phyloP scores from a whole-genome alignment of 768 basidiomycete genomes.

The Cyclocybe cylindracea region DNA sequence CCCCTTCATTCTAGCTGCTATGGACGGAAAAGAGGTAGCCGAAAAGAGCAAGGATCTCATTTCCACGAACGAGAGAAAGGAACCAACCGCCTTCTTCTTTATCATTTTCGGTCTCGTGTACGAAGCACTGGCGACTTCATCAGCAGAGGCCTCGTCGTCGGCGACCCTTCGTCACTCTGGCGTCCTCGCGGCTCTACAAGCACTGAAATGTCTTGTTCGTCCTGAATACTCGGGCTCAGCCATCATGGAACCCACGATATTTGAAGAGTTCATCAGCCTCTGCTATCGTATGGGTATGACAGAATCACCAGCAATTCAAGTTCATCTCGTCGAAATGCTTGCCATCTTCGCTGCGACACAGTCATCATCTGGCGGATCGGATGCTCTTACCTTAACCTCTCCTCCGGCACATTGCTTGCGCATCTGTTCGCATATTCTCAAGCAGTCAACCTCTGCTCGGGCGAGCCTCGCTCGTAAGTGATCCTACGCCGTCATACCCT shows the following conservation, averaged over 20 bases:
- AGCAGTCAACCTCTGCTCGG: slow-evolving; percentile 64
- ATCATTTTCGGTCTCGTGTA: slow-evolving; percentile 93
- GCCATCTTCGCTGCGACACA: slow-evolving; percentile 54
- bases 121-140: slow-evolving; percentile 75
- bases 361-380: slow-evolving; percentile 20
- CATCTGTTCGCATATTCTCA: slow-evolving; percentile 80
- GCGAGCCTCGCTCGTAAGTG: slow-evolving; percentile 53
- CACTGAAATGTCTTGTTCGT: slow-evolving; percentile 77
- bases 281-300: slow-evolving; percentile 91
- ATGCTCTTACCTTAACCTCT: slow-evolving; percentile 43
- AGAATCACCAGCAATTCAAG: slow-evolving; percentile 71
- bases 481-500: background rate
- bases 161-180: slow-evolving; percentile 44
- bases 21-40: slow-evolving; percentile 68
- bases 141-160: slow-evolving; percentile 53
- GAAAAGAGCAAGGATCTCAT: slow-evolving; percentile 23
- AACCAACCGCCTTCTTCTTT: slow-evolving; percentile 84
- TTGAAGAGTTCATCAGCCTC: slow-evolving; percentile 87
- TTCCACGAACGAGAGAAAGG: slow-evolving; percentile 38
- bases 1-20: slow-evolving; percentile 69
- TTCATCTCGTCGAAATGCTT: slow-evolving; percentile 71
- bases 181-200: slow-evolving; percentile 66
- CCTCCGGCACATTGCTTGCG: slow-evolving; percentile 71
- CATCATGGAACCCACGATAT: slow-evolving; percentile 77
- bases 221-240: slow-evolving; percentile 82